Evolutionary conservation across 352 stramenopile genomes (phyloP).

Genomic region (Phytophthora cryptogea): DNA sequence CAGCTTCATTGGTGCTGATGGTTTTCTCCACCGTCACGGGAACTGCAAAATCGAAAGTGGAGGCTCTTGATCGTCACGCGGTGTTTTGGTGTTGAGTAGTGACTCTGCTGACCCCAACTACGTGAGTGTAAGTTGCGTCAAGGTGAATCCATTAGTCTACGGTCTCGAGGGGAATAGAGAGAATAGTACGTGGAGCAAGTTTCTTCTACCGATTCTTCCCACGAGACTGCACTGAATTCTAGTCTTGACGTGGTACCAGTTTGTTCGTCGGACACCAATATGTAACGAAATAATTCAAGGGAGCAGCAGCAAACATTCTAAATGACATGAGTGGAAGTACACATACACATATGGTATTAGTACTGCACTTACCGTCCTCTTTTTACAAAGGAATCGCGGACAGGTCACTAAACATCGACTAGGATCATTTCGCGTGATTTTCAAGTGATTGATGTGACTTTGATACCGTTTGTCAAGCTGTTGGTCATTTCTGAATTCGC

Average conservation of each 20-base stretch:
- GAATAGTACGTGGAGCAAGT: not conserved
- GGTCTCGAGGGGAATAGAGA: not conserved
- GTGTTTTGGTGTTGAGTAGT: too few relatives aligned
- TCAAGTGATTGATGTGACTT: too few relatives aligned
- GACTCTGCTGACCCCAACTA: too few relatives aligned
- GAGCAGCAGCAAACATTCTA: too few relatives aligned
- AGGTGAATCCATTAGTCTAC: not conserved
- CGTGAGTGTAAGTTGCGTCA: not conserved
- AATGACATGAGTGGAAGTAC: too few relatives aligned
- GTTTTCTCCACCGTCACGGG: not conserved
- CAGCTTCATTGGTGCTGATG: not conserved
- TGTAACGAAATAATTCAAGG: not conserved
- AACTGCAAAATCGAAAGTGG: conserved; percentile 1
- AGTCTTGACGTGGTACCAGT: not conserved
- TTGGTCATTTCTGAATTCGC: not conserved
- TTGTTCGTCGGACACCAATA: not conserved
- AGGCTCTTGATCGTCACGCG: not conserved
- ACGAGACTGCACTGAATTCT: not conserved
- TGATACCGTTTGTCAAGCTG: too few relatives aligned
- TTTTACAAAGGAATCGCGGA: too few relatives aligned
- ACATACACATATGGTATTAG: too few relatives aligned
- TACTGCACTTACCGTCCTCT: too few relatives aligned
- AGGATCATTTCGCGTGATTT: too few relatives aligned
- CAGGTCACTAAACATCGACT: too few relatives aligned
- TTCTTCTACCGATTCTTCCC: conserved; percentile 4